These are phyloP conservation scores for Coniochaeta prunicola DNA, from an alignment of 2,329 filamentous ascomycete species.

Conservation along the genomic window DNA sequence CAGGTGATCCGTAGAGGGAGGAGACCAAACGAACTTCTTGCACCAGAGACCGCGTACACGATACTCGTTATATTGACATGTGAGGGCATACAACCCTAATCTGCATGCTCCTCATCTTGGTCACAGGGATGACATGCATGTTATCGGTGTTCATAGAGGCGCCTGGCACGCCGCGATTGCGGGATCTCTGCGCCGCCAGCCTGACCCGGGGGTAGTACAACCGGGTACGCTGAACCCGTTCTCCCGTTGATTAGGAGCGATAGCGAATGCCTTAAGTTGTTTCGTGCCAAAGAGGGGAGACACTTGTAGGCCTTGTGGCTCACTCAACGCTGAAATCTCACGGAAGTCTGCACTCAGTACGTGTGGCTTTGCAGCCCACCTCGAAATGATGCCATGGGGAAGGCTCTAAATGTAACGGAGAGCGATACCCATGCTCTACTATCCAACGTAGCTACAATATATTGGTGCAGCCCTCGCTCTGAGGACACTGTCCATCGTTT, in stretches of 20 bases:
- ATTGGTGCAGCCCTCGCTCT: too few relatives aligned
- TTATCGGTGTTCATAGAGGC: background rate
- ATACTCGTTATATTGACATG: background rate
- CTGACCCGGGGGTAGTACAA: background rate
- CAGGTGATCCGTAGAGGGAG: background rate
- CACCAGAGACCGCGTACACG: background rate
- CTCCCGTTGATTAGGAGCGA: background rate
- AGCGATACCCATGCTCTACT: too few relatives aligned
- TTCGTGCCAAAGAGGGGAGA: background rate
- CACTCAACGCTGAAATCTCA: too few relatives aligned
- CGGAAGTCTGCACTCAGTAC: too few relatives aligned
- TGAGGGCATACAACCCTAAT: background rate
- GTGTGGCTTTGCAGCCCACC: too few relatives aligned
- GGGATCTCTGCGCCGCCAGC: background rate
- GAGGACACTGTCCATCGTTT: too few relatives aligned
- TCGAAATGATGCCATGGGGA: too few relatives aligned
- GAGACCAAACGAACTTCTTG: background rate
- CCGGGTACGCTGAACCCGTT: background rate
- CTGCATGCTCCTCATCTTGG: background rate
- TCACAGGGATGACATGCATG: background rate
- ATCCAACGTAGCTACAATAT: too few relatives aligned
- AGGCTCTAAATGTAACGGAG: too few relatives aligned
- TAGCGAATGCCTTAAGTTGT: background rate
- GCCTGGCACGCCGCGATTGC: background rate
- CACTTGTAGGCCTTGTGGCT: too few relatives aligned